phyloP scores from a whole-genome alignment of 192 early-diverging fungal species.

The Backusella circina region DNA sequence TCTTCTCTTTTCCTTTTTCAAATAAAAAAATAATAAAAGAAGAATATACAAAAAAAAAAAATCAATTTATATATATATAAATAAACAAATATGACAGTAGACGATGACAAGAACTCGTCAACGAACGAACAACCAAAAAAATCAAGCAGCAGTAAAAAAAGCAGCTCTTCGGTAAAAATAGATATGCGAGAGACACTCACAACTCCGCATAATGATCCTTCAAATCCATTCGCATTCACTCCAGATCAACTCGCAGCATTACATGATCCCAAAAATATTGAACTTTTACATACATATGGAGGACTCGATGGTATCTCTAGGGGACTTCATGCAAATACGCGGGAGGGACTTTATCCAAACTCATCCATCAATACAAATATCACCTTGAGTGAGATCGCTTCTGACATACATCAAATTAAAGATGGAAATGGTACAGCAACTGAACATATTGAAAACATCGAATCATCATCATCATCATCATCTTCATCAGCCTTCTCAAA shows the following conservation, averaged over 20 bases:
- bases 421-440: neutral
- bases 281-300: conserved; percentile 36
- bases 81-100: neutral
- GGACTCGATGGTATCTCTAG: conserved; percentile 49
- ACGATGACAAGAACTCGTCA: neutral
- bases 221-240: conserved; percentile 55
- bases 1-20: neutral
- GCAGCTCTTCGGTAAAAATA: conserved; percentile 5
- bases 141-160: neutral
- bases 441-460: neutral
- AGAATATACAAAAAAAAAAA: neutral
- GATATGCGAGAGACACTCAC: conserved; percentile 17
- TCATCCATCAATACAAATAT: conserved; percentile 31
- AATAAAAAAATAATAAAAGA: neutral
- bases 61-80: neutral
- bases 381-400: conserved; percentile 22
- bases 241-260: conserved; percentile 43
- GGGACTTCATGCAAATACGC: conserved; percentile 45
- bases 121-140: neutral
- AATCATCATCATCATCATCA: too few relatives aligned
- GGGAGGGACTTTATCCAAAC: conserved; percentile 41
- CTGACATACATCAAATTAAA: neutral
- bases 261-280: conserved; percentile 57
- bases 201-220: conserved; percentile 30
- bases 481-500: conserved; percentile 36